phyloP scores from a whole-genome alignment of 768 basidiomycete genomes.

The Flagelloscypha sp. region DNA sequence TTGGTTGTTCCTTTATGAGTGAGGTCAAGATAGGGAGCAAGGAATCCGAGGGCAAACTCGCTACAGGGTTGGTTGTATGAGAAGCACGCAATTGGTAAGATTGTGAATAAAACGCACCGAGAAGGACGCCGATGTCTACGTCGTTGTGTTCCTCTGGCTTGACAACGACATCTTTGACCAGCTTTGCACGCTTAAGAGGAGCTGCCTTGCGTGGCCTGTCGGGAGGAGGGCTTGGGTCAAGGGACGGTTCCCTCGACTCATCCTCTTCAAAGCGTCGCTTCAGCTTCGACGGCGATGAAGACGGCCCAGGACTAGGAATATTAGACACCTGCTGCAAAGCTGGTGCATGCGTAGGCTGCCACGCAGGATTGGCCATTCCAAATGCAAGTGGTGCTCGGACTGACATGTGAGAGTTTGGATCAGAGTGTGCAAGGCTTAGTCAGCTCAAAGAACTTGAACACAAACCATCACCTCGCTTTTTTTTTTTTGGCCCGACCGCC shows the following conservation, averaged over 20 bases:
- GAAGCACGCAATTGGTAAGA: conserved; percentile 7
- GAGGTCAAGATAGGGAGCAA: conserved; percentile 66
- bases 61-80: conserved; percentile 32
- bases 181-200: conserved; percentile 54
- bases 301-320: no score
- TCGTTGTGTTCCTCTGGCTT: conserved; percentile 43
- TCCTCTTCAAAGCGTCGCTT: no score
- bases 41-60: conserved; percentile 71
- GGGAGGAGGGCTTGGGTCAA: conserved; percentile 83
- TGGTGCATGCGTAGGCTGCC: no score
- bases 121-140: conserved; percentile 70
- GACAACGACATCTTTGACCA: conserved; percentile 42
- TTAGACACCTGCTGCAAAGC: no score
- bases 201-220: conserved; percentile 68
- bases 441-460: no score
- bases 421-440: no score
- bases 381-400: no score
- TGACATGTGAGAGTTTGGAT: no score
- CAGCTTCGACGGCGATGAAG: no score
- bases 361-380: no score
- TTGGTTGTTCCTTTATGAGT: conserved; percentile 58
- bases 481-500: conserved; percentile 11
- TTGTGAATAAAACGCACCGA: conserved; percentile 45
- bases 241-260: conserved; percentile 61
- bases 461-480: conserved; percentile 6